Evolutionary conservation across 345 rosid species (phyloP).

Genomic region (Schrenkiella parvula): DNA sequence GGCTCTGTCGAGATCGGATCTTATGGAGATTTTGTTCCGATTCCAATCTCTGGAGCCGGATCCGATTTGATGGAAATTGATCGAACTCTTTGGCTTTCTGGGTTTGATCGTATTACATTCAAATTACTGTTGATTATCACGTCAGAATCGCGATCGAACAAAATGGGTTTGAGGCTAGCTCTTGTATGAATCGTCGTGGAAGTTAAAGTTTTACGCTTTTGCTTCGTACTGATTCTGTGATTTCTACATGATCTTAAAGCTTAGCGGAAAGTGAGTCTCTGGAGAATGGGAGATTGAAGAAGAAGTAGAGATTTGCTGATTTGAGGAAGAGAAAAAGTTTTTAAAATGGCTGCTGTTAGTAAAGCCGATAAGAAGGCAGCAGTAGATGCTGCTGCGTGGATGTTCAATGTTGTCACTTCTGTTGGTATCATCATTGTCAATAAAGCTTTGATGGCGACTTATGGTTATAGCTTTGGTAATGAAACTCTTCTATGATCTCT

Average conservation of each 20-base stretch:
- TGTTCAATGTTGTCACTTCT: slow-evolving; percentile 97
- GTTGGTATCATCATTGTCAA: slow-evolving; percentile 95
- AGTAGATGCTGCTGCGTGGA: slow-evolving; percentile 93
- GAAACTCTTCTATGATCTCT: neutral
- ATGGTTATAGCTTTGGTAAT: slow-evolving; percentile 96
- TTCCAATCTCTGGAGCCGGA: slow-evolving; percentile 9
- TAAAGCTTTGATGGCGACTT: slow-evolving; percentile 95
- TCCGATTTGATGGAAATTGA: slow-evolving; percentile 17
- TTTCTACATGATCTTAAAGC: neutral
- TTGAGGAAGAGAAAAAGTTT: slow-evolving; percentile 4
- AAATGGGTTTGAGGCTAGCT: neutral
- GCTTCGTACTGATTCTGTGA: neutral
- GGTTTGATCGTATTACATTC: neutral
- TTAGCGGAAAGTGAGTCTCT: slow-evolving; percentile 3
- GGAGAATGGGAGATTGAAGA: slow-evolving; percentile 28
- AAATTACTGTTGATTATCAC: neutral
- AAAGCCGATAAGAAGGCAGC: slow-evolving; percentile 82
- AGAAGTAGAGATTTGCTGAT: slow-evolving; percentile 26
- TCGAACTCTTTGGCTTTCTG: neutral
- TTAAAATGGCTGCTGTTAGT: slow-evolving; percentile 53
- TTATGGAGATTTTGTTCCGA: neutral
- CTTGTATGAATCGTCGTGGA: neutral
- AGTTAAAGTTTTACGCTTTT: neutral
- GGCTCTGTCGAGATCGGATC: slow-evolving; percentile 8
- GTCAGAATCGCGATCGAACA: slow-evolving; percentile 1